Evolutionary conservation across 2,329 filamentous ascomycete species (phyloP).

Genomic region (Xylaria sp.): DNA sequence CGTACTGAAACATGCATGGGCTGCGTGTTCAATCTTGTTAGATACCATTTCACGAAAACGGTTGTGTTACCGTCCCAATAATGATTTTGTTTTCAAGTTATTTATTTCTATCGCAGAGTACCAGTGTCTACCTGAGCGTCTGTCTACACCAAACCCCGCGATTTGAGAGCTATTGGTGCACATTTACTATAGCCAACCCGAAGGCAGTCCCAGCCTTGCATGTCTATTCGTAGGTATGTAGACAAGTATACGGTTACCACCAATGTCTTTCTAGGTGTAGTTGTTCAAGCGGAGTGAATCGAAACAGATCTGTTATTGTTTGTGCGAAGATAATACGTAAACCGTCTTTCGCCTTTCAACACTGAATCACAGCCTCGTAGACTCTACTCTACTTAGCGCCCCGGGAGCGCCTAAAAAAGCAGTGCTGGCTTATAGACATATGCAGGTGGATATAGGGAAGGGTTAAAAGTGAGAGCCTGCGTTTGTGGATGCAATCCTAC

Average conservation of each 20-base stretch:
- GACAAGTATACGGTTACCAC: too few relatives aligned
- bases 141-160: neutral
- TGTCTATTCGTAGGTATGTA: too few relatives aligned
- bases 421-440: too few relatives aligned
- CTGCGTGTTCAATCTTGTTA: conserved; percentile 8
- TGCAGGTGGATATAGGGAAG: neutral
- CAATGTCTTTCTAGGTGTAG: too few relatives aligned
- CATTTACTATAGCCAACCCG: neutral
- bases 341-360: too few relatives aligned
- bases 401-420: neutral
- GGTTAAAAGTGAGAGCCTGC: neutral
- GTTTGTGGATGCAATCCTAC: neutral
- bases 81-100: neutral
- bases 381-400: neutral
- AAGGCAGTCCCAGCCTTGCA: neutral
- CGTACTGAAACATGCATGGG: conserved; percentile 12
- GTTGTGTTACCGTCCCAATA: neutral
- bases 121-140: neutral
- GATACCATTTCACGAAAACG: conserved; percentile 12
- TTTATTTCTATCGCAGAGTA: neutral
- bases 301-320: neutral
- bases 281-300: neutral
- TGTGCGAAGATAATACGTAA: too few relatives aligned
- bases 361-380: too few relatives aligned
- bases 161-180: neutral